A percentile compares a stretch with the other conserved stretches of the same genome.
Conservation (phyloP, 2,329 filamentous ascomycete species). For the Tolypocladium pustulatum region DNA sequence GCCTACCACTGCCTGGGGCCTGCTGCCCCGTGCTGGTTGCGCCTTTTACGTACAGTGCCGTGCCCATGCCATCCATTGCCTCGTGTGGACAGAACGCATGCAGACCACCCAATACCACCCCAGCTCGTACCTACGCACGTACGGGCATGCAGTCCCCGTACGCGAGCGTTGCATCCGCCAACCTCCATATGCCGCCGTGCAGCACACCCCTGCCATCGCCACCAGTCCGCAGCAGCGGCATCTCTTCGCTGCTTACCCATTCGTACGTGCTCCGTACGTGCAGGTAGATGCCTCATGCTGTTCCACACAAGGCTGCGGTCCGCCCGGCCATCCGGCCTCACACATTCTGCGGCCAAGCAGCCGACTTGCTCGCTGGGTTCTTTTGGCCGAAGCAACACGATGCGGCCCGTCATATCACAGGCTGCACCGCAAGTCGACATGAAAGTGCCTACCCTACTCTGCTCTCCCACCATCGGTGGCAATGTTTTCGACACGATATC, state of each 20-base stretch:
- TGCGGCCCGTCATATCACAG: neutral
- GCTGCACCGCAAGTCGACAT: neutral
- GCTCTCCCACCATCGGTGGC: neutral
- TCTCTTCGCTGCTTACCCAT: neutral
- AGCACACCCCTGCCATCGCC: neutral
- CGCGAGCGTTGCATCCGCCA: neutral
- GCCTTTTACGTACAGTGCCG: neutral
- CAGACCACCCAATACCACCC: neutral
- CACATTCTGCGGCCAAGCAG: neutral
- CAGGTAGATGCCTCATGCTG: neutral
- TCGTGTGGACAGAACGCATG: neutral
- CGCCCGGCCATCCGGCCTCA: neutral
- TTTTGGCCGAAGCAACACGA: neutral
- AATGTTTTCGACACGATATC: neutral
- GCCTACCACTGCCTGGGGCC: no score
- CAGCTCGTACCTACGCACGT: neutral
- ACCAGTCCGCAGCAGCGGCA: neutral
- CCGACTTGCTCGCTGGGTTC: neutral
- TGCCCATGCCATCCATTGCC: neutral
- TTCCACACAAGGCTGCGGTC: neutral
- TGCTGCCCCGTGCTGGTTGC: neutral
- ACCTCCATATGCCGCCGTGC: neutral
- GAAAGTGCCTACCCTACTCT: neutral
- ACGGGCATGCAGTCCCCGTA: neutral
- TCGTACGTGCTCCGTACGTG: neutral